Percentiles rank a stretch among this genome's conserved stretches.
Evolutionary conservation across 1,139 yeast species (phyloP).

Genomic region (Yamadazyma pseudoaaseri): DNA sequence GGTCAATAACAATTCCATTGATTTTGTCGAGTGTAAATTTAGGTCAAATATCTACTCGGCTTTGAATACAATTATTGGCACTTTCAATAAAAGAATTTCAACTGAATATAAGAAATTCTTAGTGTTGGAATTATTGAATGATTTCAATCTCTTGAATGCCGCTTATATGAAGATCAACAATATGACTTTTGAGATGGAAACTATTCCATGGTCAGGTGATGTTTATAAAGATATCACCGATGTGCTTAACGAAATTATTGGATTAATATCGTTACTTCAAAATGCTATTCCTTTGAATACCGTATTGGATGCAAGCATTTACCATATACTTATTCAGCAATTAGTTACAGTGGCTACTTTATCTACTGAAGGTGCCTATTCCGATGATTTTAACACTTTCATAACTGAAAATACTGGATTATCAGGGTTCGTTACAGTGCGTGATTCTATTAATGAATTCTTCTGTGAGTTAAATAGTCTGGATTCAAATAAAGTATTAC

Average conservation of each 20-base stretch:
- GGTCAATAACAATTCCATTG: constrained; percentile 15
- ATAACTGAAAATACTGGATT: constrained; percentile 75
- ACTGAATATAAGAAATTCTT: constrained; percentile 16
- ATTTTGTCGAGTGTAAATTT: constrained; percentile 23
- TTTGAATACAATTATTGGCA: constrained; percentile 27
- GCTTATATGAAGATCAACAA: constrained; percentile 10
- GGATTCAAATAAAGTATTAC: constrained; percentile 33
- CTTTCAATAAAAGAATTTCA: constrained; percentile 30
- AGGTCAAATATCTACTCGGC: constrained; percentile 30
- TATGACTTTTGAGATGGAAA: constrained; percentile 3
- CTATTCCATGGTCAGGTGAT: constrained; percentile 8
- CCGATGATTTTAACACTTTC: constrained; percentile 61
- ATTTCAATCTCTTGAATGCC: constrained; percentile 10
- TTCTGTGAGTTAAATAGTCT: constrained; percentile 41
- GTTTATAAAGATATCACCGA: constrained; percentile 10
- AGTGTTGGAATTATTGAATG: constrained; percentile 8
- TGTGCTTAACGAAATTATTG: constrained; percentile 10
- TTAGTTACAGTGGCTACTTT: constrained; percentile 25
- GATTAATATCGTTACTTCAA: constrained; percentile 20
- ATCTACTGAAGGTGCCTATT: constrained; percentile 32
- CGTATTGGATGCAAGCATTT: constrained; percentile 9
- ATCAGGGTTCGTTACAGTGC: constrained; percentile 41
- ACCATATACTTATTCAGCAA: constrained; percentile 19
- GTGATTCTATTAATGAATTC: constrained; percentile 56
- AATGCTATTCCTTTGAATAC: constrained; percentile 17